Evolutionary conservation across 1,139 yeast species (phyloP).

Genomic region (Blastobotrys aristatus): DNA sequence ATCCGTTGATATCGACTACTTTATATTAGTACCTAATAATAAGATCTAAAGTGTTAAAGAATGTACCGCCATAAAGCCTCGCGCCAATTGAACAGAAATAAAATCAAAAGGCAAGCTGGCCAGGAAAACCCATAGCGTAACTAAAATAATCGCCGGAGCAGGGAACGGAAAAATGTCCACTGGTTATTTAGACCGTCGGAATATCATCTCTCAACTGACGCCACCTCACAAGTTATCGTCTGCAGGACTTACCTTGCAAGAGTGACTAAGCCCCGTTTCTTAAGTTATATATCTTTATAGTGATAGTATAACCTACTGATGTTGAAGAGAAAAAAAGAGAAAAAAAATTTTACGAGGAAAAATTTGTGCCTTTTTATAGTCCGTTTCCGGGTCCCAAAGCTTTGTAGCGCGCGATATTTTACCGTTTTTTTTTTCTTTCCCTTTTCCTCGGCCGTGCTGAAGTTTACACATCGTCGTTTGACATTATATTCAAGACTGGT

Average conservation of each 20-base stretch:
- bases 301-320: slow-evolving; percentile 33
- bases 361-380: not conserved
- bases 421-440: too few species aligned
- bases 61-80: slow-evolving; percentile 28
- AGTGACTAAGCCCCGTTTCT: slow-evolving; percentile 22
- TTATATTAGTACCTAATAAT: not conserved
- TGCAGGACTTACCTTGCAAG: slow-evolving; percentile 22
- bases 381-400: too few species aligned
- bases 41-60: not conserved
- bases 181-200: slow-evolving; percentile 27
- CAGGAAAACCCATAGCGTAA: slow-evolving; percentile 24
- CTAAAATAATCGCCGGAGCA: slow-evolving; percentile 26
- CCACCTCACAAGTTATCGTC: slow-evolving; percentile 19
- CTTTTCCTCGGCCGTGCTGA: too few species aligned
- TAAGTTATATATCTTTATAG: slow-evolving; percentile 27
- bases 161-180: slow-evolving; percentile 33
- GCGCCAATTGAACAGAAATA: slow-evolving; percentile 20
- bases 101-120: slow-evolving; percentile 22
- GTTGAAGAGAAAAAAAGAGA: slow-evolving; percentile 23
- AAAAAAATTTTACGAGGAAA: slow-evolving; percentile 1
- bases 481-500: too few species aligned
- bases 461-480: too few species aligned
- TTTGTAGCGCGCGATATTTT: not conserved
- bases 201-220: slow-evolving; percentile 30
- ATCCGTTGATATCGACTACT: not conserved